Base-by-base conservation (phyloP, 2,329 filamentous ascomycete genomes). In the Penicillium sp. region DNA sequence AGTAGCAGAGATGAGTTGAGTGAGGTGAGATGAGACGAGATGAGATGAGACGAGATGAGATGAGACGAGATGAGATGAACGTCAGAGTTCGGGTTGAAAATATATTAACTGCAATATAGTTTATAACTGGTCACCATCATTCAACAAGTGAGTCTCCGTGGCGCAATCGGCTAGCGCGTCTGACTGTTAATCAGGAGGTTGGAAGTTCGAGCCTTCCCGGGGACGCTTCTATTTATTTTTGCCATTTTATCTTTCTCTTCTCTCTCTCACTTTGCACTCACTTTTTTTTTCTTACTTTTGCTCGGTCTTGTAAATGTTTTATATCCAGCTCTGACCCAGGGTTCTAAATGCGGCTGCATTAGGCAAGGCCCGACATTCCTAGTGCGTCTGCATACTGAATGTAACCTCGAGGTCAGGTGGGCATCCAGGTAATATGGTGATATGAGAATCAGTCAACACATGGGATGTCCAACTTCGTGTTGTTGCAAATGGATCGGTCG, bases 161-260 rank as follows among this genome's bases (percentile, higher is more conserved):
- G 67, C 68, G 67, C 68, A 70, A 70, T 70, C 44, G 68, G 68
- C 58, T 70, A 70, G 68, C 68, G 68, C 68, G 68, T 70, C 66
- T 64, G 68, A 70, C 68, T 70, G 68, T 70, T 70, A 70, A 70
- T 70, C 68, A 64, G 66, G 68, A 70, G 68, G 75, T 76, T 75
- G 75, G 75, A 77, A 76, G 75, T 77, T 78, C 75, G 73, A 78
- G 75, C 75, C 75, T 77, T 77, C 74, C 74, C 75, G 72, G 75
- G 75, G 73, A 76, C 75, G 75, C 51, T 61, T 61, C 26, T 68
- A 68, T 69, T 70, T 62, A 24, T 53, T 53, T 44, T 53, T 24
- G n/a, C 37, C 44, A 51, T 17, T 44, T 22, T 22, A 19, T 45
- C 35, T 12, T 28, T 28, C 28, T n/a, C 28, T 28, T 28, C 7